Percentiles rank a stretch among this genome's conserved stretches.
Evolutionary conservation across 2,329 filamentous ascomycete genomes (phyloP).

Genomic region (Stemphylium beticola): DNA sequence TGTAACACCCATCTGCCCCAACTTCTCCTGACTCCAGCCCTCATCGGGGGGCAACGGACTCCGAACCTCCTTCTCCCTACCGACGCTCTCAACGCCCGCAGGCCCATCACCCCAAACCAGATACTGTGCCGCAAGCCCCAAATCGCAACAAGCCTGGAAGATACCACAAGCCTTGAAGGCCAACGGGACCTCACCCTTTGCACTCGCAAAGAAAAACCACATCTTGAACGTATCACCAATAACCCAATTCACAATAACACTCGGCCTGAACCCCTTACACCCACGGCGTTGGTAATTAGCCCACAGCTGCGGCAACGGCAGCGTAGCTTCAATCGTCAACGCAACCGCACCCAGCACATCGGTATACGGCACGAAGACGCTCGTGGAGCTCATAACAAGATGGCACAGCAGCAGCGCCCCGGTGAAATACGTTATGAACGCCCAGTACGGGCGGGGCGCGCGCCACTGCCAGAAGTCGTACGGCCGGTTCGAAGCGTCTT

Average conservation of each 20-base stretch:
- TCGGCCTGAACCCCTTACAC: constrained; percentile 78
- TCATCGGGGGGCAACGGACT: constrained; percentile 31
- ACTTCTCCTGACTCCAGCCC: constrained; percentile 19
- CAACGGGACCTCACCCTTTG: constrained; percentile 70
- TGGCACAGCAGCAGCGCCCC: constrained; percentile 67
- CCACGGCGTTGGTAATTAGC: constrained; percentile 72
- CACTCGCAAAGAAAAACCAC: constrained; percentile 75
- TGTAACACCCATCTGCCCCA: constrained; percentile 13
- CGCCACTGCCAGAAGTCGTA: constrained; percentile 87
- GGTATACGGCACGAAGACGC: constrained; percentile 70
- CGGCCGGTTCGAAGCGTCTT: constrained; percentile 60
- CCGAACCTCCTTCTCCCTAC: constrained; percentile 29
- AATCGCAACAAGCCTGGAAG: constrained; percentile 80
- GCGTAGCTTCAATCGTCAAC: constrained; percentile 78
- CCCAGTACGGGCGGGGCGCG: constrained; percentile 78
- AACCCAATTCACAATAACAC: constrained; percentile 78
- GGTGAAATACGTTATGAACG: constrained; percentile 73
- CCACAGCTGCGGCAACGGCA: constrained; percentile 79
- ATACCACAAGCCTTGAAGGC: constrained; percentile 83
- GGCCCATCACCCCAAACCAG: constrained; percentile 46
- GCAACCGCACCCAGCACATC: constrained; percentile 74
- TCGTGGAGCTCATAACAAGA: constrained; percentile 66
- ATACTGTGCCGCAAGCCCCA: constrained; percentile 76
- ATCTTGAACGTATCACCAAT: constrained; percentile 85
- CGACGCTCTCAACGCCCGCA: constrained; percentile 10